phyloP scores from a whole-genome alignment of 768 basidiomycete genomes.

The Mycena vitilis region DNA sequence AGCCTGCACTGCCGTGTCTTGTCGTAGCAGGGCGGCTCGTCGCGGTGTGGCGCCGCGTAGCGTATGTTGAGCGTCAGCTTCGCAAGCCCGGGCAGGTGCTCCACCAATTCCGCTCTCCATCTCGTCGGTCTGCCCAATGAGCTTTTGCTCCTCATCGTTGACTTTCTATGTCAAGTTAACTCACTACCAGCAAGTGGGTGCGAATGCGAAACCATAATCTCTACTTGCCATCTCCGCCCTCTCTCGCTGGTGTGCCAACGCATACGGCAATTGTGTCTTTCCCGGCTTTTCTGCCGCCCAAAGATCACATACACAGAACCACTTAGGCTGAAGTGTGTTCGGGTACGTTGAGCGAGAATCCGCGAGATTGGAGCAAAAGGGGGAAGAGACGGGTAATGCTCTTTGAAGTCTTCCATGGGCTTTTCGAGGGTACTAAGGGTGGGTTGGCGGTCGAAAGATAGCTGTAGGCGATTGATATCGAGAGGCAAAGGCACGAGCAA shows the following conservation, averaged over 20 bases:
- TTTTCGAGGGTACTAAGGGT: no score
- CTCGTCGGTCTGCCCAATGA: conserved; percentile 20
- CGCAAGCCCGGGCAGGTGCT: conserved; percentile 20
- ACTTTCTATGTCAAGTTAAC: background rate
- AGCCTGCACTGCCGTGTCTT: background rate
- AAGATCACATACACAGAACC: background rate
- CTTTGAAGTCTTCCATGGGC: no score
- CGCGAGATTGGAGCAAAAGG: no score
- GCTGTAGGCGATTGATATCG: no score
- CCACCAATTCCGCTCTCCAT: conserved; percentile 1
- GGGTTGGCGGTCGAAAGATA: no score
- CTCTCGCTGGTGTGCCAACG: conserved; percentile 11
- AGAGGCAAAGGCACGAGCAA: no score
- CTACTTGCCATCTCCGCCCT: conserved; percentile 9
- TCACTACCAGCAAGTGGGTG: background rate
- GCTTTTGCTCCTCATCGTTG: conserved; percentile 21
- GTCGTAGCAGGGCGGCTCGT: background rate
- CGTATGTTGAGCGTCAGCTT: conserved; percentile 19
- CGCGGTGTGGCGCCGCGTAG: conserved; percentile 1
- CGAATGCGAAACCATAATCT: background rate
- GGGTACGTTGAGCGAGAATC: no score
- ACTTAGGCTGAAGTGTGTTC: background rate
- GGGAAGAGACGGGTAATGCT: no score
- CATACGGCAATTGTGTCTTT: conserved; percentile 13
- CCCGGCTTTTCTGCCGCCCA: conserved; percentile 15